Conservation (phyloP, 139 green algal species). For the Ulvella scutata region DNA sequence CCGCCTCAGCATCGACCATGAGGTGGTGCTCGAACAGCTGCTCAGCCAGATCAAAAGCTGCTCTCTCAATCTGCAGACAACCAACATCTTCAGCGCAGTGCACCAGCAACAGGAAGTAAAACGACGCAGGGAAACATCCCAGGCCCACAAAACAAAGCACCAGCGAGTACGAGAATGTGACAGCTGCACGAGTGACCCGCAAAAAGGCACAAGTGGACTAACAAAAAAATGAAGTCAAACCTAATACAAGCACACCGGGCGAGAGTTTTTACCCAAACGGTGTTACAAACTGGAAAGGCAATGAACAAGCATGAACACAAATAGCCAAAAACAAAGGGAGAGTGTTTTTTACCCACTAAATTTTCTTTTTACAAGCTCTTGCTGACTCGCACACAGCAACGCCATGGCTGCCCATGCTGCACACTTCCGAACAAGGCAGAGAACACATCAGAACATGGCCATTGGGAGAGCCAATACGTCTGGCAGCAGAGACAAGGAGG, state of each 20-base stretch:
- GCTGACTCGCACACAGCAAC: no score
- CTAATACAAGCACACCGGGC: no score
- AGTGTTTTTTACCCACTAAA: no score
- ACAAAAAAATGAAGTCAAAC: no score
- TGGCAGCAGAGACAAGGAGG: not conserved
- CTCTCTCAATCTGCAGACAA: not conserved
- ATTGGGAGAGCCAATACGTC: not conserved
- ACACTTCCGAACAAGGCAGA: not conserved
- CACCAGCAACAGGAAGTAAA: not conserved
- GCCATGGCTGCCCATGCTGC: no score
- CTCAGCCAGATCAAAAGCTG: not conserved
- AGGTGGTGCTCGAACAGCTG: not conserved
- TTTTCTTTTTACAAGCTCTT: no score
- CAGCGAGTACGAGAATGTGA: not conserved
- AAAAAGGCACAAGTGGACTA: no score
- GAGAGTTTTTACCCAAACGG: no score
- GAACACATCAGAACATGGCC: not conserved
- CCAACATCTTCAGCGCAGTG: not conserved
- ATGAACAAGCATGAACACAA: no score
- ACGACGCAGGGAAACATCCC: not conserved
- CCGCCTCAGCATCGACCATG: not conserved
- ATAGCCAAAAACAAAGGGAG: no score
- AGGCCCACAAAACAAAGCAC: not conserved
- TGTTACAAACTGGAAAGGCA: no score
- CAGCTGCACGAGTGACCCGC: not conserved